Conservation (phyloP, 2,329 filamentous ascomycete species). For the Saccharata proteae region DNA sequence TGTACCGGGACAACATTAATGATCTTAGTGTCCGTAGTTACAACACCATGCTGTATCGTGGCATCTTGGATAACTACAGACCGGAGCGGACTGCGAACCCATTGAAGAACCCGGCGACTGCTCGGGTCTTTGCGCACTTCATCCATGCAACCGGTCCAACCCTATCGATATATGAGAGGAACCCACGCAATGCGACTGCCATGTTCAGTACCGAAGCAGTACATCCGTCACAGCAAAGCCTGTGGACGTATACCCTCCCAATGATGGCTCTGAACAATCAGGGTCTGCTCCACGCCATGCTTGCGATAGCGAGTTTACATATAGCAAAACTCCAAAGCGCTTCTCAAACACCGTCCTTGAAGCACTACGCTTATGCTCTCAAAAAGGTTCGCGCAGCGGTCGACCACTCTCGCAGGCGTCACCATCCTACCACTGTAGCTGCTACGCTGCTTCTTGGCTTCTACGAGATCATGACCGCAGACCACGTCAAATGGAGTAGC, state of each 20-base stretch:
- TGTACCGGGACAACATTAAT: conserved; percentile 23
- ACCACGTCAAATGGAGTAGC: conserved; percentile 91
- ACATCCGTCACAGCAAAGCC: conserved; percentile 46
- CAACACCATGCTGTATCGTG: conserved; percentile 35
- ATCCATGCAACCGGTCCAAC: conserved; percentile 77
- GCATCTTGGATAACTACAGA: conserved; percentile 33
- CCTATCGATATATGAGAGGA: conserved; percentile 77
- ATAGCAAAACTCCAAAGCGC: conserved; percentile 69
- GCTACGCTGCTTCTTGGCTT: conserved; percentile 77
- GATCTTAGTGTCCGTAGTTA: conserved; percentile 29
- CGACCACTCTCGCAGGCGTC: conserved; percentile 52
- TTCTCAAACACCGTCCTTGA: conserved; percentile 67
- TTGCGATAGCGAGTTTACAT: conserved; percentile 76
- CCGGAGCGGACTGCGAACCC: conserved; percentile 45
- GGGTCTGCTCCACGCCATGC: conserved; percentile 80
- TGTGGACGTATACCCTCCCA: conserved; percentile 69
- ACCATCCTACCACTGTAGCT: conserved; percentile 71
- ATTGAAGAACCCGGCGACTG: conserved; percentile 66
- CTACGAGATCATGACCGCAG: conserved; percentile 89
- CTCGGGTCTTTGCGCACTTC: conserved; percentile 82
- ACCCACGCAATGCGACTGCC: conserved; percentile 59
- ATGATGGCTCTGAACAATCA: conserved; percentile 72
- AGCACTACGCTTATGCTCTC: conserved; percentile 82
- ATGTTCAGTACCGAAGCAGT: conserved; percentile 50
- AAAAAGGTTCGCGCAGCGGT: conserved; percentile 68